A percentile compares a stretch with the other conserved stretches of the same genome.
phyloP scores from a whole-genome alignment of 2,329 filamentous ascomycete genomes.

The Hypoxylon sp. region DNA sequence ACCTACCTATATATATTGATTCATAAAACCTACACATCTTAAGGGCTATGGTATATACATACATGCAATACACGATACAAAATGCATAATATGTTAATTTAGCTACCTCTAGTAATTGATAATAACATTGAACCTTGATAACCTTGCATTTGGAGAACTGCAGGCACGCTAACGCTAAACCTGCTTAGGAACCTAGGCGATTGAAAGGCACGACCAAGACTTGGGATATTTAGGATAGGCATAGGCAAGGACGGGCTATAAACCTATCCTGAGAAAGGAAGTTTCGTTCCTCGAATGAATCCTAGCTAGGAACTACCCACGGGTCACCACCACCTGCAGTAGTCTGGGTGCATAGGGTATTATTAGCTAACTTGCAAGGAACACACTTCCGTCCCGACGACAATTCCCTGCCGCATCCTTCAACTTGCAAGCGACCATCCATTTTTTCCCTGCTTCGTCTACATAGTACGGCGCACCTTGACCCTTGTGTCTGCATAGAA shows the following conservation, averaged over 20 bases:
- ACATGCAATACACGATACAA: not conserved
- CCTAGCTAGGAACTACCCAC: constrained; percentile 27
- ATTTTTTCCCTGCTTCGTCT: constrained; percentile 34
- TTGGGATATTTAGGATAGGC: constrained; percentile 8
- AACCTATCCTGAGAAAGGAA: constrained; percentile 21
- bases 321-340: constrained; percentile 40
- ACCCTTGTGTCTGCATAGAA: constrained; percentile 39
- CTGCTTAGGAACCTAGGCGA: constrained; percentile 2
- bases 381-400: constrained; percentile 43
- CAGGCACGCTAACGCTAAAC: constrained; percentile 14
- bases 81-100: not conserved
- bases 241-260: constrained; percentile 11
- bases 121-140: constrained; percentile 4
- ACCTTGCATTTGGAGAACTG: constrained; percentile 19
- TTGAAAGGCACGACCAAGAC: constrained; percentile 11
- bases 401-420: constrained; percentile 41
- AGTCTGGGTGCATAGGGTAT: constrained; percentile 34
- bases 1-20: constrained; percentile 1
- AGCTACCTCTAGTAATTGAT: not conserved
- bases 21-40: not conserved
- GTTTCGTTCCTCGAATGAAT: constrained; percentile 15
- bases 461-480: constrained; percentile 10
- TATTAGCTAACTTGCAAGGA: constrained; percentile 39
- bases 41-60: not conserved
- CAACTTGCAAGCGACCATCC: constrained; percentile 31